phyloP scores from a whole-genome alignment of 306 rosid genomes.

The Dryas drummondii region DNA sequence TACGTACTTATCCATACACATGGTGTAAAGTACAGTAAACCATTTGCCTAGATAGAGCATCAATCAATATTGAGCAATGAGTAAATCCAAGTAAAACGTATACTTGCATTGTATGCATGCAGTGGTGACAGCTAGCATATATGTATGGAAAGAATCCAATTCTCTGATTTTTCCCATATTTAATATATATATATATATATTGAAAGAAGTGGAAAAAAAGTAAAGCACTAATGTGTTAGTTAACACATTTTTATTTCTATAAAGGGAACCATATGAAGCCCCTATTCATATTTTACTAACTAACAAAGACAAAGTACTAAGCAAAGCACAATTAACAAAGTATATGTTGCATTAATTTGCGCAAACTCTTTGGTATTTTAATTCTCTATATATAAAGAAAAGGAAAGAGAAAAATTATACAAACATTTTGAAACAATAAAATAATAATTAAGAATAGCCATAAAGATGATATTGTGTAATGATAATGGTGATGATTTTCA shows the following conservation, averaged over 20 bases:
- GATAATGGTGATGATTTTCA: constrained; percentile 70
- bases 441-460: constrained; percentile 44
- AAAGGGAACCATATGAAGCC: constrained; percentile 27
- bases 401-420: constrained; percentile 43
- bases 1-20: no score
- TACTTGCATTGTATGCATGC: no score
- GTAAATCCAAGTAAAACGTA: no score
- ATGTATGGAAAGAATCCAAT: not conserved
- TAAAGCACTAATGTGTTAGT: constrained; percentile 23
- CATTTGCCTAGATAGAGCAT: no score
- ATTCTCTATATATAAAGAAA: constrained; percentile 30
- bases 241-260: constrained; percentile 34
- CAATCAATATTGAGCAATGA: no score
- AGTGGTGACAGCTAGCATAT: no score
- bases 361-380: constrained; percentile 54
- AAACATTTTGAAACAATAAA: constrained; percentile 56
- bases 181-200: not conserved
- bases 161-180: constrained; percentile 12
- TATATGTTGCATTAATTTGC: constrained; percentile 51
- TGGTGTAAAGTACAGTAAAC: no score
- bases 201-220: constrained; percentile 32
- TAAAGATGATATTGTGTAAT: constrained; percentile 45
- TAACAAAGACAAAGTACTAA: constrained; percentile 18
- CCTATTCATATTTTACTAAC: constrained; percentile 26
- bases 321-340: constrained; percentile 38